A percentile compares a stretch with the other conserved stretches of the same genome.
These are phyloP conservation scores for Hypoxylon fragiforme DNA, from an alignment of 495 filamentous ascomycete species.

Conservation along the genomic window DNA sequence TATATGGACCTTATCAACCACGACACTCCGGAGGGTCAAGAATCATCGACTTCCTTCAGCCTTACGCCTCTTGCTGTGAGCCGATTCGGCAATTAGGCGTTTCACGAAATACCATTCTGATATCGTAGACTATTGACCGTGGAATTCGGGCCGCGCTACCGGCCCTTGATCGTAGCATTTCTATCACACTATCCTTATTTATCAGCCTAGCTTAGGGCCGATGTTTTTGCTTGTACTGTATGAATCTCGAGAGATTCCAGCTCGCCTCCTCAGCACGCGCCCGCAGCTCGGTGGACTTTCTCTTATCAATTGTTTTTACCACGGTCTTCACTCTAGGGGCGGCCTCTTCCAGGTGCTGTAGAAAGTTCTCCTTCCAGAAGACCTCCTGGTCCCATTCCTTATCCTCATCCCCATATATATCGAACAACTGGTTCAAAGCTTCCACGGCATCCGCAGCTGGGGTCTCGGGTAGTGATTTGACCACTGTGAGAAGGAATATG, in stretches of 20 bases:
- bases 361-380: constrained; percentile 62
- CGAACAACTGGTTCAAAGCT: constrained; percentile 62
- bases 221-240: constrained; percentile 62
- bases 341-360: constrained; percentile 57
- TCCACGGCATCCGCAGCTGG: constrained; percentile 57
- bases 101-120: background rate
- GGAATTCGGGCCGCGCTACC: background rate
- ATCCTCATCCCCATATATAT: constrained; percentile 62
- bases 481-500: constrained; percentile 58
- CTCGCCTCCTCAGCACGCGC: constrained; percentile 58
- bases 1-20: background rate
- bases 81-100: background rate
- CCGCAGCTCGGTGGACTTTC: constrained; percentile 54
- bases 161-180: background rate
- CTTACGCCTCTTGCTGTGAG: background rate
- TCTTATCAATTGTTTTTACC: constrained; percentile 60
- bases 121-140: constrained; percentile 13
- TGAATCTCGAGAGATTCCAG: constrained; percentile 60
- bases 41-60: background rate
- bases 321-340: constrained; percentile 54
- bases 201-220: constrained; percentile 11
- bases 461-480: constrained; percentile 48
- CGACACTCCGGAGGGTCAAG: background rate
- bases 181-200: too few species aligned
- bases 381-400: constrained; percentile 58